Evolutionary conservation across 176 grass and related monocot genomes (phyloP), one percentile per base, ranked within the genome.

Genomic region (Pontederia crassipes): DNA sequence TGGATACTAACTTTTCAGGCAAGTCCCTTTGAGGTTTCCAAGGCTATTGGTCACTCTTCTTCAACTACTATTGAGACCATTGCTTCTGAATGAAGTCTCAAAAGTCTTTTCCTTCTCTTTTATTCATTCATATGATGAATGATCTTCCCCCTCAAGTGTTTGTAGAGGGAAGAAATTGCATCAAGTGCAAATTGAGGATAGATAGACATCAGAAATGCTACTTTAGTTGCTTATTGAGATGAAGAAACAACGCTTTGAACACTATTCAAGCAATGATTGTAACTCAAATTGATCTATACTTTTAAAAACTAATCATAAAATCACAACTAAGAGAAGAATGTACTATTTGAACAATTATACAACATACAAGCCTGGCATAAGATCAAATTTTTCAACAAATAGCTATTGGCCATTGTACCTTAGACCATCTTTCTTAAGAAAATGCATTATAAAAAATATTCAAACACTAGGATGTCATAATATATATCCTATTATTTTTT

Each of bases 231-330:
- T 16, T 27, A 48, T 64, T 76, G 75, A 70, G 90, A 90, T 72
- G 71, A 85, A 2, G 72, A 71, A 49, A 46, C 62, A 52, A 82
- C 68, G 62, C 69, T 82, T 65, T 90, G 86, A 57, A 96, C 75
- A 75, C 87, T 80, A 45, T 90, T 78, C 50, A 87, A 11, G 72
- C 91, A 90, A 11, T 82, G 76, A 51, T 80, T 90, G 75, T 90
- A 90, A 69, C 81, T 83, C 35, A 80, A 52, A 47, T 96, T 83
- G 12, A 87, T 71, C 91, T 96, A 73, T 62, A 52, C 46, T 64
- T 29, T 54, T 65, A 9, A 56, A 13, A 50, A 28, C 6, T 45
- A 40, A 7, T 40, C 32, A 40, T 40, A 40, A 40, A 40, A 40
- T 40, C 20, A 7, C 6, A 40, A 40, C 2, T 40, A 40, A 40